Conservation (phyloP, 2,329 filamentous ascomycete genomes). For the Neopestalotiopsis sp. region DNA sequence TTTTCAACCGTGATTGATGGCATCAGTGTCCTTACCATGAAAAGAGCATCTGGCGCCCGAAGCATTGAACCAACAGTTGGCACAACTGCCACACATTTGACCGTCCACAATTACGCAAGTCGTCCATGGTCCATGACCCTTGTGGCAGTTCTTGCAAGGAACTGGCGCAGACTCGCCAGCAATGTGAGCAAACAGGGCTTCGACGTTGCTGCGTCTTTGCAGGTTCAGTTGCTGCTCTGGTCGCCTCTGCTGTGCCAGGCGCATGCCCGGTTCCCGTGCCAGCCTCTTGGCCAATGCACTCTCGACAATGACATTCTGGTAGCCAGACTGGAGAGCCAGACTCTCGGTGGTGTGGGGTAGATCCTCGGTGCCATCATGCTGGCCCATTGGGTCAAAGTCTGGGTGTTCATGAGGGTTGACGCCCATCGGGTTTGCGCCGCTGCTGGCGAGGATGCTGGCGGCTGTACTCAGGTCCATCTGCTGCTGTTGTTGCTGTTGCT, state of each 20-base stretch:
- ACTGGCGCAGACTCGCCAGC: slow-evolving; percentile 53
- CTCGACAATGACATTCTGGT: slow-evolving; percentile 53
- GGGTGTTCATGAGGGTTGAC: slow-evolving; percentile 36
- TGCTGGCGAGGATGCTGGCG: slow-evolving; percentile 37
- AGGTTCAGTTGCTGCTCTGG: slow-evolving; percentile 61
- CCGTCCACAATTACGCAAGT: slow-evolving; percentile 64
- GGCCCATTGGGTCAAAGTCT: slow-evolving; percentile 29
- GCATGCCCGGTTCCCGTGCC: slow-evolving; percentile 53
- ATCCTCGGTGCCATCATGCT: slow-evolving; percentile 25
- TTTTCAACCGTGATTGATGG: not conserved
- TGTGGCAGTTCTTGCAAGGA: slow-evolving; percentile 66
- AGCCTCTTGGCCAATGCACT: slow-evolving; percentile 61
- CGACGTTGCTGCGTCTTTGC: slow-evolving; percentile 63
- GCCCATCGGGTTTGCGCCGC: slow-evolving; percentile 34
- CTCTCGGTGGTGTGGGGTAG: slow-evolving; percentile 49
- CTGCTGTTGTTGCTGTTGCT: slow-evolving; percentile 33
- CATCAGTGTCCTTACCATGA: slow-evolving; percentile 51
- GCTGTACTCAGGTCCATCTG: slow-evolving; percentile 37
- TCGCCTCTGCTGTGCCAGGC: slow-evolving; percentile 58
- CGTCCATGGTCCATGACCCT: slow-evolving; percentile 65
- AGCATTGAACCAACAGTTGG: slow-evolving; percentile 70
- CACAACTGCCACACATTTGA: slow-evolving; percentile 66
- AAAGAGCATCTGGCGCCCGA: slow-evolving; percentile 65
- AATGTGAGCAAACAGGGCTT: slow-evolving; percentile 63
- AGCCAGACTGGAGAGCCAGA: slow-evolving; percentile 54